Evolutionary conservation across 2,329 filamentous ascomycete species (phyloP), one percentile per base, ranked within the genome.

Genomic region (Colletotrichum sp.): DNA sequence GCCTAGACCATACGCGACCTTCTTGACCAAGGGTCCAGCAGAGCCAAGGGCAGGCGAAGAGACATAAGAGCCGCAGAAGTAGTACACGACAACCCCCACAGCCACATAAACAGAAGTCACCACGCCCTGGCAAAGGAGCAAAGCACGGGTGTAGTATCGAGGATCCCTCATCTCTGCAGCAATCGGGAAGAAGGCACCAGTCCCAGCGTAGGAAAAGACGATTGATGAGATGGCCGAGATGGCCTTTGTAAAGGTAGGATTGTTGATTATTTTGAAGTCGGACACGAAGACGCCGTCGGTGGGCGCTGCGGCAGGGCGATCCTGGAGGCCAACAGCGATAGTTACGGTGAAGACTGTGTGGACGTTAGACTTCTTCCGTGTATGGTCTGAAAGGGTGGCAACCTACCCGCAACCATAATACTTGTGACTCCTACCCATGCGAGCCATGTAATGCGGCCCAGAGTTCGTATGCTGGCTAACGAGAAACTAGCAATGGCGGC

Each of bases 41-140:
- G 85, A 87, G 2, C 87, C 88, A 12, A 89, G 83, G 2, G 87
- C 86, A 2, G 88, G 88, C 0, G 86, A 88, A 2, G 87, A 84
- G 9, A 89, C 85, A 63, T 84, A 87, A 0, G 84, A 85, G 1
- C 88, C 88, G 72, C 86, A 88, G 77, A 80, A 89, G 75, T 84
- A 84, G 79, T 89, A 89, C 6, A 89, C 84, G 1, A 88, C 84
- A 5, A 82, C 76, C 10, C 81, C 80, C 8, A 87, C 81, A 10
- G 80, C 71, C 18, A 82, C 55, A 65, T 85, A 86, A 9, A 82
- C 82, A 12, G 81, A 55, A n/a, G 83, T 79, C 2, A 85, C 78
- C 2, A 76, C 79, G 77, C 28, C 77, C 77, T 78, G 81, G 65
- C 80, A 81, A 12, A 81, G 57, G 4, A 83, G 7, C 2, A 84